phyloP scores from a whole-genome alignment of 805 yeast genomes.

The Pichia membranifaciens region DNA sequence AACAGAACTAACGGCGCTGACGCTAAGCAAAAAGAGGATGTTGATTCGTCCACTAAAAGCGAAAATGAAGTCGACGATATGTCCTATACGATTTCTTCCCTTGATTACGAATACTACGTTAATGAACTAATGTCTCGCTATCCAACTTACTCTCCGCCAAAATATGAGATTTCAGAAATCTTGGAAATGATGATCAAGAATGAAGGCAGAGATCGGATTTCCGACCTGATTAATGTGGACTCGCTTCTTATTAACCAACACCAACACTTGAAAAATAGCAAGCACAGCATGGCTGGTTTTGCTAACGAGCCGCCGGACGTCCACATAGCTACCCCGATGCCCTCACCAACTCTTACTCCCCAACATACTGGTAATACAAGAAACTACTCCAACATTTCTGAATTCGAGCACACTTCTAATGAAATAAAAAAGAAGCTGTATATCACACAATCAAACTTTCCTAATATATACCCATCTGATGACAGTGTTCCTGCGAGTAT shows the following conservation, averaged over 20 bases:
- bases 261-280: conserved; percentile 23
- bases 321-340: conserved; percentile 83
- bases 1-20: not conserved
- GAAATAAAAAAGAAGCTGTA: conserved; percentile 30
- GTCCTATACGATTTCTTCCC: conserved; percentile 51
- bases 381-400: conserved; percentile 24
- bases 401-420: conserved; percentile 27
- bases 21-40: not conserved
- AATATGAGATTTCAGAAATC: conserved; percentile 40
- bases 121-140: conserved; percentile 70
- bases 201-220: conserved; percentile 16
- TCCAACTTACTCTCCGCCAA: conserved; percentile 60
- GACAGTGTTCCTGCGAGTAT: conserved; percentile 63
- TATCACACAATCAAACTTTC: conserved; percentile 29
- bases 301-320: conserved; percentile 32
- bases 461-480: conserved; percentile 28
- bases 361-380: conserved; percentile 29
- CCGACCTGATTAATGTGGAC: conserved; percentile 22
- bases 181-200: conserved; percentile 31
- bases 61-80: conserved; percentile 2
- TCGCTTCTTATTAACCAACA: conserved; percentile 30
- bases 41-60: not conserved
- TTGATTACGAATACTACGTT: conserved; percentile 78
- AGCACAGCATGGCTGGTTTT: conserved; percentile 3
- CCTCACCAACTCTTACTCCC: conserved; percentile 69